phyloP scores from a whole-genome alignment of 345 rosid species.

The Brassica incana region DNA sequence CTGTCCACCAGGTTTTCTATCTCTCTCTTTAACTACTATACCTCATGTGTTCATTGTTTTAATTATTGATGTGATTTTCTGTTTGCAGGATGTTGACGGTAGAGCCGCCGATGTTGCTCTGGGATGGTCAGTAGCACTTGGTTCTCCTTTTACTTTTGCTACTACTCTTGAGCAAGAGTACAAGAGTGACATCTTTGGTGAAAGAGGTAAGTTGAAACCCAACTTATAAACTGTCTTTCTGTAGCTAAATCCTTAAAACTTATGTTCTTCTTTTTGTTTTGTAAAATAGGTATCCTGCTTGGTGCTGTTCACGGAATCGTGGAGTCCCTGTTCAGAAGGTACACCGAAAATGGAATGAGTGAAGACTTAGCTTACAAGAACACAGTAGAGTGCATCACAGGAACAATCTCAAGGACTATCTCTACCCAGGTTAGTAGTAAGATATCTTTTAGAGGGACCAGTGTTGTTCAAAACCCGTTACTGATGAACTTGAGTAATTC shows the following conservation, averaged over 20 bases:
- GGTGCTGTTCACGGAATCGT: conserved; percentile 92
- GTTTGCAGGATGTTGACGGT: conserved; percentile 76
- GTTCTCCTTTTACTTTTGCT: conserved; percentile 89
- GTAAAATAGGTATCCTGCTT: conserved; percentile 64
- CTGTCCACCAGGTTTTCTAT: conserved; percentile 70
- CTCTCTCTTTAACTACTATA: background rate
- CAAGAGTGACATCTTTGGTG: conserved; percentile 95
- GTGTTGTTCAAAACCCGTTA: background rate
- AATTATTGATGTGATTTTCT: background rate
- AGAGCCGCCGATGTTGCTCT: conserved; percentile 86
- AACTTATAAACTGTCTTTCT: background rate
- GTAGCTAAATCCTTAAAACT: background rate
- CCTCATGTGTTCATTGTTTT: background rate
- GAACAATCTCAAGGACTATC: conserved; percentile 72
- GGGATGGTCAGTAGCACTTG: conserved; percentile 94
- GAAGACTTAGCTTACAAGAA: conserved; percentile 80
- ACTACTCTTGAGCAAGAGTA: conserved; percentile 91
- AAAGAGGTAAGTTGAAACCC: conserved; percentile 57
- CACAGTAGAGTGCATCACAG: conserved; percentile 90
- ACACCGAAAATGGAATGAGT: conserved; percentile 75
- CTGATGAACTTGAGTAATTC: conserved; percentile 17
- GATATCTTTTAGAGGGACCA: background rate
- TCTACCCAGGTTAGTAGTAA: conserved; percentile 66
- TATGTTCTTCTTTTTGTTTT: background rate
- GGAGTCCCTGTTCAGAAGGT: conserved; percentile 76